A percentile compares a stretch with the other conserved stretches of the same genome.
These are phyloP conservation scores for Blastocrithidia nonstop DNA, from an alignment of 208 protist species.

Conservation along the genomic window DNA sequence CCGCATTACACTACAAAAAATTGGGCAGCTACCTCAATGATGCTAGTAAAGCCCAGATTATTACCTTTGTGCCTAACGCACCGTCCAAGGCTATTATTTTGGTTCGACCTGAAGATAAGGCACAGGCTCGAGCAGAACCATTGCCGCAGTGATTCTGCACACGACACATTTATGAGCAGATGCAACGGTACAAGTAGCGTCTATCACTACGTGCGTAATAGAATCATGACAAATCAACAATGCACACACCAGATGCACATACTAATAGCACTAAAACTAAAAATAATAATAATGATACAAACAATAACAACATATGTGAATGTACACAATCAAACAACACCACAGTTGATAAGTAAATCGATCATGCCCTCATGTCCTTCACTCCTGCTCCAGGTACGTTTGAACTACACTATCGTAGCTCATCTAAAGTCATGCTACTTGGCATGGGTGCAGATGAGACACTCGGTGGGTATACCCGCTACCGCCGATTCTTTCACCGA, in stretches of 20 bases:
- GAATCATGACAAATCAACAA: too few species aligned
- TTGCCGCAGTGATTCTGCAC: slow-evolving; percentile 49
- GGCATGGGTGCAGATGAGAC: slow-evolving; percentile 94
- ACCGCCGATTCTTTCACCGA: slow-evolving; percentile 72
- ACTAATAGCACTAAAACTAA: not conserved
- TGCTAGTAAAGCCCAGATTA: slow-evolving; percentile 34
- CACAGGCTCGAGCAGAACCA: slow-evolving; percentile 20
- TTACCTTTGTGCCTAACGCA: slow-evolving; percentile 42
- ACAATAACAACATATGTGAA: slow-evolving; percentile 5
- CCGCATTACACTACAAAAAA: slow-evolving; percentile 58
- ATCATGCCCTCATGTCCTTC: not conserved
- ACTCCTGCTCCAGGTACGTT: slow-evolving; percentile 17
- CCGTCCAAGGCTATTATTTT: slow-evolving; percentile 65
- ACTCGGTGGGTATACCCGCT: slow-evolving; percentile 89
- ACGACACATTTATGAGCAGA: slow-evolving; percentile 8
- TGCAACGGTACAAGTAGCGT: too few species aligned
- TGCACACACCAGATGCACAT: too few species aligned
- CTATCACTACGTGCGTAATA: too few species aligned
- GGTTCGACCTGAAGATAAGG: slow-evolving; percentile 25
- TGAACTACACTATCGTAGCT: slow-evolving; percentile 18
- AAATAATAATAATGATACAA: not conserved
- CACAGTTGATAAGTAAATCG: not conserved
- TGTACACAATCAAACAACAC: too few species aligned
- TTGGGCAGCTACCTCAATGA: slow-evolving; percentile 68
- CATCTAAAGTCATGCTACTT: slow-evolving; percentile 79